These are phyloP conservation scores for Stemphylium vesicarium DNA, from an alignment of 2,329 filamentous ascomycete species.

Conservation along the genomic window DNA sequence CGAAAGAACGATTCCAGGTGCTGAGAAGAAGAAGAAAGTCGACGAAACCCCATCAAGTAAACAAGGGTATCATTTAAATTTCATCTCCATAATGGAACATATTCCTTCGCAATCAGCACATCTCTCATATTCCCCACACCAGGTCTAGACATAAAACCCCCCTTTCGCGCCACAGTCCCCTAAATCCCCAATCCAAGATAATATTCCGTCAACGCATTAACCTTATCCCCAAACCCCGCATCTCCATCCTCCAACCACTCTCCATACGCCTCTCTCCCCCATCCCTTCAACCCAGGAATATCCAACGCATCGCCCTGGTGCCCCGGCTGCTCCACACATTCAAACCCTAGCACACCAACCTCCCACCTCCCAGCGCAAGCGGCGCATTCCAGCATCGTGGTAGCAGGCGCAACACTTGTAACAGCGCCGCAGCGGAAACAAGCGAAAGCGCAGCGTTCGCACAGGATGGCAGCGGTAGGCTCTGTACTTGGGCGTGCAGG, in stretches of 20 bases:
- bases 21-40: no score
- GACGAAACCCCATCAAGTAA: no score
- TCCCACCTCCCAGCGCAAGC: slow-evolving; percentile 45
- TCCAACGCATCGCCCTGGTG: not conserved
- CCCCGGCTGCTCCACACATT: slow-evolving; percentile 31
- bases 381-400: slow-evolving; percentile 35
- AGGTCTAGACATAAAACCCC: not conserved
- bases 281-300: slow-evolving; percentile 24
- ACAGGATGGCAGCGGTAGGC: slow-evolving; percentile 26
- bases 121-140: no score
- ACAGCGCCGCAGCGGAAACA: slow-evolving; percentile 50
- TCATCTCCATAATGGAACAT: no score
- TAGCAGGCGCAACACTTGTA: slow-evolving; percentile 23
- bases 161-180: slow-evolving; percentile 23
- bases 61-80: no score
- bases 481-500: slow-evolving; percentile 33
- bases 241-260: slow-evolving; percentile 19
- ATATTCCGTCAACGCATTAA: slow-evolving; percentile 46
- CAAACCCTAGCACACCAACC: slow-evolving; percentile 49
- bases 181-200: slow-evolving; percentile 37
- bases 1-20: no score
- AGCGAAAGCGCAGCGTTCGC: slow-evolving; percentile 51
- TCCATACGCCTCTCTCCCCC: slow-evolving; percentile 14
- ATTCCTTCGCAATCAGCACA: no score
- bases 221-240: slow-evolving; percentile 39